Evolutionary conservation across 441 rosid species (phyloP), one percentile per base, ranked within the genome.

Genomic region (Populus trichocarpa): DNA sequence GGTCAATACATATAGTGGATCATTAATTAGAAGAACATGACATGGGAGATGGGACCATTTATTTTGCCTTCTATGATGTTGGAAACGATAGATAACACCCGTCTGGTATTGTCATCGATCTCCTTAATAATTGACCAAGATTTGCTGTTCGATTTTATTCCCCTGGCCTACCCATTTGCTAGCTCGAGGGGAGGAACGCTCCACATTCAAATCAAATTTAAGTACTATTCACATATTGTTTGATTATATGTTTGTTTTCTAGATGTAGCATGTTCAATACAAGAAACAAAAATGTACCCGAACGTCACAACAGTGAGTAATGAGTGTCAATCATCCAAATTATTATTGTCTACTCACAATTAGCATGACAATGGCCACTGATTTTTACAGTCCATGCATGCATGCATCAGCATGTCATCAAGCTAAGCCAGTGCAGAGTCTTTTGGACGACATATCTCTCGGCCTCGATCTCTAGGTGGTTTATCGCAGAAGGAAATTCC

Each of bases 131-230:
- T 79, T 71, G 42, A 77, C 35, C 70, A 30, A 77, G 82, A 81
- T 79, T 61, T 84, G 74, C 77, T 57, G 68, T 75, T 77, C 13
- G 86, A 86, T 83, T 75, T 82, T 77, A 79, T 77, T 30, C 32
- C 32, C 84, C 64, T 33, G 76, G 57, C 80, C 71, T 82, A 72
- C 32, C 75, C 75, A 13, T 70, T 32, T 28, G 32, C 32, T 30
- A 30, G 16, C 71, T 66, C 67, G 82, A 18, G 77, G 14, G 65
- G 28, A 75, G 1, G 28, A 79, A 67, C 74, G 79, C 59, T 9
- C 69, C 81, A 73, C 75, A 22, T 81, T 77, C 79, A 10, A 22
- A 23, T 8, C 25, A 1, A 65, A 30, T 30, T 30, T 14, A 40
- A n/a, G 11, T 13, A 16, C 10, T 23, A 0, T 76, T 16, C 71